Percentiles rank a stretch among this genome's conserved stretches.
Evolutionary conservation across 148 eudicot genomes (phyloP).

Genomic region (Diospyros lotus): DNA sequence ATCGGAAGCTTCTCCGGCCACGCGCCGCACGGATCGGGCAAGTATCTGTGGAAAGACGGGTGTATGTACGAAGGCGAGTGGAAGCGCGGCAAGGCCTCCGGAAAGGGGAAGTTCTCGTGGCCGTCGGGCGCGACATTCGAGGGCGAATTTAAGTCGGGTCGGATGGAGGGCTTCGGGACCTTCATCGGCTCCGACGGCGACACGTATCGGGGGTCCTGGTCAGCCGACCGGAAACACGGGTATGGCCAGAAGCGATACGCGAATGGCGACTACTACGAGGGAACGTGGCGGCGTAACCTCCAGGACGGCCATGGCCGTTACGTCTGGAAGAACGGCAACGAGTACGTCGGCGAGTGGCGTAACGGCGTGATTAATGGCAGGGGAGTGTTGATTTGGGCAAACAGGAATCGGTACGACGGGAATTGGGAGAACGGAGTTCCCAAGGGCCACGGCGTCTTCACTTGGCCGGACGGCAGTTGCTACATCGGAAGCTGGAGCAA

Average conservation of each 20-base stretch:
- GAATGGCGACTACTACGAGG: constrained; percentile 74
- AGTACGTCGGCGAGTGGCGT: constrained; percentile 65
- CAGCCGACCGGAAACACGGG: constrained; percentile 57
- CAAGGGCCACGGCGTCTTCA: constrained; percentile 44
- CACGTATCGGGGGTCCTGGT: constrained; percentile 65
- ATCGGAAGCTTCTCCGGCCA: constrained; percentile 59
- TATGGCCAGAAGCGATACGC: constrained; percentile 59
- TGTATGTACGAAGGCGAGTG: constrained; percentile 96
- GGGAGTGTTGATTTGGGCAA: constrained; percentile 61
- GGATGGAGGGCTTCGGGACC: constrained; percentile 77
- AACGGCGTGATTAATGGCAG: constrained; percentile 62
- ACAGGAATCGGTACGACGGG: constrained; percentile 56
- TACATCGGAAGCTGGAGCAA: constrained; percentile 35
- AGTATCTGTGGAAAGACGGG: constrained; percentile 89
- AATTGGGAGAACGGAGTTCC: constrained; percentile 57
- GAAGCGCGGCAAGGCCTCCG: constrained; percentile 80
- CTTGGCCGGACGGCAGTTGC: constrained; percentile 44
- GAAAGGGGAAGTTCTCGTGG: constrained; percentile 91
- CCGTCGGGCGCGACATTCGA: constrained; percentile 84
- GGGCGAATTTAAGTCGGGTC: constrained; percentile 75
- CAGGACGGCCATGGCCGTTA: constrained; percentile 77
- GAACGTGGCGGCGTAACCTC: constrained; percentile 54
- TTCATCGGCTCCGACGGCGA: constrained; percentile 79
- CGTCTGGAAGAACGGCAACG: constrained; percentile 71
- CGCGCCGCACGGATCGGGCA: constrained; percentile 71